phyloP scores from a whole-genome alignment of 1,284 basidiomycete species.

The Neonothopanus nambi region DNA sequence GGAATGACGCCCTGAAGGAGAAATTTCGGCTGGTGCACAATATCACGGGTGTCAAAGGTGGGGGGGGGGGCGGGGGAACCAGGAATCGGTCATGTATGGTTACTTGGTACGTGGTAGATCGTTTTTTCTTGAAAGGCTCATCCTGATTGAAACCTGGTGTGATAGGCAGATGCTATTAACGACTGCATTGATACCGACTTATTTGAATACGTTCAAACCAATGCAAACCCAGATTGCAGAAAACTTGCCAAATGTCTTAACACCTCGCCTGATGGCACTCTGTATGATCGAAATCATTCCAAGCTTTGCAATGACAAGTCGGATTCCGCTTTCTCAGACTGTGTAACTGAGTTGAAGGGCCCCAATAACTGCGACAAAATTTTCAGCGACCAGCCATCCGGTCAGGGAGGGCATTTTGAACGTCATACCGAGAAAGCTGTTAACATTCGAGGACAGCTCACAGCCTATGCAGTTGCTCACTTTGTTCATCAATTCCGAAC shows the following conservation, averaged over 20 bases:
- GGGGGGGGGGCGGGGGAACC: too few relatives aligned
- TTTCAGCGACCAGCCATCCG: not conserved
- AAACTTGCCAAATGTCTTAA: not conserved
- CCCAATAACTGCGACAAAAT: not conserved
- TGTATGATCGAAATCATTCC: not conserved
- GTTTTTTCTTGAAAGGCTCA: not conserved
- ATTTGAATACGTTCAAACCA: not conserved
- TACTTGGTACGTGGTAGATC: not conserved
- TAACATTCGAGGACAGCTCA: not conserved
- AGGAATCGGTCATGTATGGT: not conserved
- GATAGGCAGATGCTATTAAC: not conserved
- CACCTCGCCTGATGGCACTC: not conserved
- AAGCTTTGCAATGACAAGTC: not conserved
- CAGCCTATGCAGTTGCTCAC: too few relatives aligned
- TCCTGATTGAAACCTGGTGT: not conserved
- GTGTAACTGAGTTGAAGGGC: not conserved
- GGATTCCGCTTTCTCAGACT: not conserved
- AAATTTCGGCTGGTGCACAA: not conserved
- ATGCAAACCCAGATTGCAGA: not conserved
- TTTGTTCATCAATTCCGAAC: slow-evolving; percentile 16
- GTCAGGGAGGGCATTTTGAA: not conserved
- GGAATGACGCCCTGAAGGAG: not conserved
- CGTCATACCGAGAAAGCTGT: too few relatives aligned
- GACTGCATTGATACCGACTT: not conserved
- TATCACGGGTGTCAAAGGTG: not conserved